phyloP scores from a whole-genome alignment of 2,329 filamentous ascomycete species.

The Metarhizium humberi region DNA sequence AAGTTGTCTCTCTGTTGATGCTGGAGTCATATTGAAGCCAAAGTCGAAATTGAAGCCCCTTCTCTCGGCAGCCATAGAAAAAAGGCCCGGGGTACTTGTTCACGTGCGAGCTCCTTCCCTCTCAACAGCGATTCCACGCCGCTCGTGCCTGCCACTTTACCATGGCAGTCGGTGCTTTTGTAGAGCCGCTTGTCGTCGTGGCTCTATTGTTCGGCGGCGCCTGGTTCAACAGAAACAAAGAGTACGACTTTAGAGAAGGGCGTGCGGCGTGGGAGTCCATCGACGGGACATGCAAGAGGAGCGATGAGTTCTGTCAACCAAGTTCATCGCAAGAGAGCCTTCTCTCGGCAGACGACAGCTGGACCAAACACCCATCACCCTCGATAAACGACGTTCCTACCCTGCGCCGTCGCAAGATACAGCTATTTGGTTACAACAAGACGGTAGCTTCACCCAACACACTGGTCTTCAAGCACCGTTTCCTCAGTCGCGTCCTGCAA shows the following conservation, averaged over 20 bases:
- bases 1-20: too few relatives aligned
- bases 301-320: slow-evolving; percentile 18
- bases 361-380: slow-evolving; percentile 17
- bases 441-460: slow-evolving; percentile 36
- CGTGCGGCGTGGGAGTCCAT: slow-evolving; percentile 12
- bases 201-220: slow-evolving; percentile 34
- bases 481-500: slow-evolving; percentile 53
- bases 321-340: slow-evolving; percentile 16
- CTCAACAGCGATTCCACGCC: too few relatives aligned
- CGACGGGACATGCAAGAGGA: slow-evolving; percentile 16
- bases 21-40: too few relatives aligned
- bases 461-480: slow-evolving; percentile 45
- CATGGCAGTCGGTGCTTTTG: slow-evolving; percentile 31
- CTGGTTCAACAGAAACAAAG: slow-evolving; percentile 32
- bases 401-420: slow-evolving; percentile 22
- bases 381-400: slow-evolving; percentile 18
- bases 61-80: too few relatives aligned
- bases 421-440: slow-evolving; percentile 21
- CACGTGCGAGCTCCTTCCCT: too few relatives aligned
- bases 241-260: slow-evolving; percentile 20
- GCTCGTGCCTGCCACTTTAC: neutral
- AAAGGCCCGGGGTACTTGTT: too few relatives aligned
- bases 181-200: slow-evolving; percentile 33
- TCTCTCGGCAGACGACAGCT: slow-evolving; percentile 11
- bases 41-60: too few relatives aligned